These are phyloP conservation scores for Pachysolen tannophilus DNA, from an alignment of 805 yeast genomes.

Conservation along the genomic window DNA sequence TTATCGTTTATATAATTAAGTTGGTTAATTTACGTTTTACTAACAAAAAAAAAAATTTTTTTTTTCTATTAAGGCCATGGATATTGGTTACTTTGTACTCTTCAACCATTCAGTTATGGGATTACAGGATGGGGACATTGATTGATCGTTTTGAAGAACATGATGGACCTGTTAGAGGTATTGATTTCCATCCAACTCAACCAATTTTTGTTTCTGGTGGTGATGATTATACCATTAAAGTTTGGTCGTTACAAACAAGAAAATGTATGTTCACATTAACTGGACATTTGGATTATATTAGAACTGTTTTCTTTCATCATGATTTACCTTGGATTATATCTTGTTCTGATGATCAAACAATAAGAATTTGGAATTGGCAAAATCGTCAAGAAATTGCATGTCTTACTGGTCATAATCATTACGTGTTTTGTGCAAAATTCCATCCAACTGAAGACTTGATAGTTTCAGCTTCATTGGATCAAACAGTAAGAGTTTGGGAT, in stretches of 20 bases:
- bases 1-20: too few relatives aligned
- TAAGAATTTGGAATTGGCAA: conserved; percentile 99
- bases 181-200: conserved; percentile 96
- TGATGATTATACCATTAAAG: conserved; percentile 91
- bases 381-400: conserved; percentile 96
- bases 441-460: conserved; percentile 93
- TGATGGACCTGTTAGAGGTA: conserved; percentile 95
- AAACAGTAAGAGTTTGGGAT: conserved; percentile 99
- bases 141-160: conserved; percentile 96
- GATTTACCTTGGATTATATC: conserved; percentile 97
- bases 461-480: conserved; percentile 94
- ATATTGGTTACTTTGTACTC: conserved; percentile 90
- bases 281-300: conserved; percentile 93
- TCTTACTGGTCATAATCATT: conserved; percentile 95
- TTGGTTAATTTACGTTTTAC: background rate
- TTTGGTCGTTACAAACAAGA: conserved; percentile 90
- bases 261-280: conserved; percentile 85
- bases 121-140: conserved; percentile 97
- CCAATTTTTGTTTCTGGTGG: conserved; percentile 97
- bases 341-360: conserved; percentile 96
- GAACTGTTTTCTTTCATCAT: conserved; percentile 91
- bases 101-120: conserved; percentile 99
- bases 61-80: conserved; percentile 62
- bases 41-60: background rate
- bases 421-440: conserved; percentile 96